phyloP scores from a whole-genome alignment of 306 rosid species.

The Ceratonia siliqua region DNA sequence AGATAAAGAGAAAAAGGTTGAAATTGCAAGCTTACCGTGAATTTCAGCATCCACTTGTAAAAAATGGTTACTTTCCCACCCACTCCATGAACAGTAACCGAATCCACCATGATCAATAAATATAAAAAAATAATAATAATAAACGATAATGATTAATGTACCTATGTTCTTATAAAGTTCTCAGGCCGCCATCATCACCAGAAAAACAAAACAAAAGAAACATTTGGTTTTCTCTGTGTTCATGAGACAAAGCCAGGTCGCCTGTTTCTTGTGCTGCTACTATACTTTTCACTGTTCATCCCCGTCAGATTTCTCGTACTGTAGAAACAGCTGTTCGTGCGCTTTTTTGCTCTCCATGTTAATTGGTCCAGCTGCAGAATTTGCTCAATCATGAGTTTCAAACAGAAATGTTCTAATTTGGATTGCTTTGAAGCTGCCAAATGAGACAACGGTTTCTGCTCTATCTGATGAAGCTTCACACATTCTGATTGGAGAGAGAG shows the following conservation, averaged over 20 bases:
- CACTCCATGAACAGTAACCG: constrained; percentile 41
- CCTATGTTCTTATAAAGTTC: not conserved
- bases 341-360: not conserved
- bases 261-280: constrained; percentile 16
- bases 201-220: not conserved
- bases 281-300: not conserved
- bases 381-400: constrained; percentile 20
- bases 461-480: constrained; percentile 3
- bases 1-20: constrained; percentile 15
- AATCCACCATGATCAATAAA: constrained; percentile 24
- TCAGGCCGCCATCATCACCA: not conserved
- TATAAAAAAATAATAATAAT: too few species aligned
- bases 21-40: constrained; percentile 35
- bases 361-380: not conserved
- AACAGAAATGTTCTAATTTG: not conserved
- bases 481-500: not conserved
- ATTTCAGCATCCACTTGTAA: constrained; percentile 24
- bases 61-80: constrained; percentile 36
- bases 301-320: not conserved
- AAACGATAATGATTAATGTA: too few species aligned
- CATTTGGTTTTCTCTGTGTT: not conserved
- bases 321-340: not conserved
- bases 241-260: not conserved
- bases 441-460: not conserved
- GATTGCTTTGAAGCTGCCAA: not conserved